Conservation (phyloP, 345 rosid genomes). For the Lepidium didymum region DNA sequence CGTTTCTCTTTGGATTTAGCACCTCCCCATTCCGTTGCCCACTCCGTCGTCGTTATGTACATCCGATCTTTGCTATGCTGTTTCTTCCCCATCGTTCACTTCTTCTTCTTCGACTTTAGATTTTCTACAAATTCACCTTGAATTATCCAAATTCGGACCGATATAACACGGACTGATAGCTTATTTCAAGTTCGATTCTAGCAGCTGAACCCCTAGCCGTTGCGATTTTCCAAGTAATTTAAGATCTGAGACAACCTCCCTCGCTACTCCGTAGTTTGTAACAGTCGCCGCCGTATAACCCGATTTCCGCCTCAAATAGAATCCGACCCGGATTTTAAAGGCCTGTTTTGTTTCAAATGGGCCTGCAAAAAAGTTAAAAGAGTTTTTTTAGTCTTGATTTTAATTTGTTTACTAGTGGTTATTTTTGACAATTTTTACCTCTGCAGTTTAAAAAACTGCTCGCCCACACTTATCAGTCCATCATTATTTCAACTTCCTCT, state of each 20-base stretch:
- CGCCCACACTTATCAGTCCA: too few relatives aligned
- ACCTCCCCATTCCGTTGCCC: constrained; percentile 99
- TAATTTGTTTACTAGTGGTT: too few relatives aligned
- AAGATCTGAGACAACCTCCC: constrained; percentile 2
- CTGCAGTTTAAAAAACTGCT: too few relatives aligned
- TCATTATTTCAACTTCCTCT: too few relatives aligned
- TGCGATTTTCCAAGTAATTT: neutral
- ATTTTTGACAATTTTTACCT: too few relatives aligned
- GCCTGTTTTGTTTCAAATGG: neutral
- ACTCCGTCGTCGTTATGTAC: constrained; percentile 91
- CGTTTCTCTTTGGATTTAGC: constrained; percentile 73
- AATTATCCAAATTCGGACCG: neutral
- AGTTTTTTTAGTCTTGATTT: too few relatives aligned
- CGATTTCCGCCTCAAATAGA: neutral
- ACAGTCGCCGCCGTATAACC: constrained; percentile 15
- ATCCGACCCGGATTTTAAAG: neutral
- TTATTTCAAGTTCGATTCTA: neutral
- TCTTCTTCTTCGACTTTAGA: constrained; percentile 2
- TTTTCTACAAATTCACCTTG: neutral
- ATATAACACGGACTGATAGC: neutral
- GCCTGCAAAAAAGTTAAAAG: too few relatives aligned
- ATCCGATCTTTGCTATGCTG: constrained; percentile 98
- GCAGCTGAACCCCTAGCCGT: neutral
- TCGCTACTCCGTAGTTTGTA: constrained; percentile 6
- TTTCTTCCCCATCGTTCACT: constrained; percentile 73